These are phyloP conservation scores for Asparagopsis taxiformis DNA, from an alignment of 31 red algal genomes.

Conservation along the genomic window DNA sequence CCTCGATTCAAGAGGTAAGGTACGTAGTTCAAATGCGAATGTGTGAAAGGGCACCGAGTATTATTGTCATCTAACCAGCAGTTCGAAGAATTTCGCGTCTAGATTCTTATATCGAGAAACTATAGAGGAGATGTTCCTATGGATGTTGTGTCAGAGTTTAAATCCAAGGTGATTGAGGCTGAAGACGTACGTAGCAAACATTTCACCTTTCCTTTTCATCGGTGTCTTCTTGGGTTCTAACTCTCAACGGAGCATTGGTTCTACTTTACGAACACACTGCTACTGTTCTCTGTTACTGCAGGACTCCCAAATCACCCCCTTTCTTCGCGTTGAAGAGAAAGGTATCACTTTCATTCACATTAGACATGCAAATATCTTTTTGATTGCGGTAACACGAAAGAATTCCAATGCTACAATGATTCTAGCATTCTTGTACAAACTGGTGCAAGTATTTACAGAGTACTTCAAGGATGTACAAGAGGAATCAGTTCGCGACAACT, in stretches of 20 bases:
- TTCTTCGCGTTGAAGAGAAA: conserved; percentile 67
- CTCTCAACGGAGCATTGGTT: no score
- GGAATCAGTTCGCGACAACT: conserved; percentile 98
- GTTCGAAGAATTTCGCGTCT: no score
- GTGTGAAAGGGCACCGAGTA: no score
- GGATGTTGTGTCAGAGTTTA: conserved; percentile 74
- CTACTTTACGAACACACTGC: no score
- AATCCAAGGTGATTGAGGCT: conserved; percentile 74
- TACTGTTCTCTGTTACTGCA: no score
- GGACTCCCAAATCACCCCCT: conserved; percentile 80
- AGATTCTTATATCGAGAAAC: conserved; percentile 86
- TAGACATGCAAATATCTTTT: conserved; percentile 85
- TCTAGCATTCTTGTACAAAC: conserved; percentile 89
- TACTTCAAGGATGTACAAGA: conserved; percentile 95
- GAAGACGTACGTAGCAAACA: conserved; percentile 49
- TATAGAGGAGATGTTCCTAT: conserved; percentile 91
- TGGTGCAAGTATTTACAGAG: conserved; percentile 82
- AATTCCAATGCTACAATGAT: conserved; percentile 89
- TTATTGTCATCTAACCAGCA: no score
- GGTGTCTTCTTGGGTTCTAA: neutral
- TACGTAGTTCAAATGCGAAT: conserved; percentile 9
- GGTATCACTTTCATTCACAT: conserved; percentile 80
- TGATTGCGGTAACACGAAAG: conserved; percentile 77
- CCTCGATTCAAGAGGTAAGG: conserved; percentile 85
- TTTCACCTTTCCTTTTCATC: neutral